Percentiles rank a stretch among this genome's conserved stretches.
phyloP scores from a whole-genome alignment of 2,329 filamentous ascomycete genomes.

The Fusarium lateritium region DNA sequence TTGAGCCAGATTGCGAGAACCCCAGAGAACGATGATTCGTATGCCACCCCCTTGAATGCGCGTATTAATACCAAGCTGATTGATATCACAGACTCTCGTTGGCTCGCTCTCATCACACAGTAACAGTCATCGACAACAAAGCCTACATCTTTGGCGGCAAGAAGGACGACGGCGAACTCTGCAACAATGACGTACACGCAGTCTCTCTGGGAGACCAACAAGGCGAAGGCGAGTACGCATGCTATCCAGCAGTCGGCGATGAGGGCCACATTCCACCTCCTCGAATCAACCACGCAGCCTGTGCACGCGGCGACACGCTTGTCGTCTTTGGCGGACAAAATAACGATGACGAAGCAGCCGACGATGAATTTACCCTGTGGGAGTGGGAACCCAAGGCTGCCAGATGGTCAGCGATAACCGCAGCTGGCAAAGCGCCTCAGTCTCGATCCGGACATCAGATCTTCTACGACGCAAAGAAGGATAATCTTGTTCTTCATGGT shows the following conservation, averaged over 20 bases:
- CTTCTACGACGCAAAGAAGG: constrained; percentile 30
- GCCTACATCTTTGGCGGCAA: constrained; percentile 44
- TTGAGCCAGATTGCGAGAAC: constrained; percentile 41
- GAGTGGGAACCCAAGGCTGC: constrained; percentile 31
- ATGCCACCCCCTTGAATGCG: accelerated
- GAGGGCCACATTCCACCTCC: constrained; percentile 13
- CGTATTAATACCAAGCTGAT: neutral
- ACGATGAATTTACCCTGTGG: constrained; percentile 36
- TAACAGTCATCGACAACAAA: constrained; percentile 33
- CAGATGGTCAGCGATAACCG: constrained; percentile 21
- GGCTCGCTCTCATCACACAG: constrained; percentile 36
- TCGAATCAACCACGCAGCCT: constrained; percentile 32
- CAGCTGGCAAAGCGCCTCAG: constrained; percentile 27
- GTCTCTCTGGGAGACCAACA: constrained; percentile 3
- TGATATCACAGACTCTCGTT: neutral
- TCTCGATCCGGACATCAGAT: constrained; percentile 28
- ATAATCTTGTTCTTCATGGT: constrained; percentile 32
- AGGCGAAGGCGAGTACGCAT: constrained; percentile 35
- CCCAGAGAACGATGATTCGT: constrained; percentile 30
- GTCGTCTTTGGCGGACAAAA: constrained; percentile 36
- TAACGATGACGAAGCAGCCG: constrained; percentile 1
- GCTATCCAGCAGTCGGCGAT: constrained; percentile 36
- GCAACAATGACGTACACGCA: constrained; percentile 38
- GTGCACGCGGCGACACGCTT: constrained; percentile 24
- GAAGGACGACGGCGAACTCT: constrained; percentile 21